A percentile compares a stretch with the other conserved stretches of the same genome.
phyloP scores from a whole-genome alignment of 2,329 filamentous ascomycete species.

The Colletotrichum sp. region DNA sequence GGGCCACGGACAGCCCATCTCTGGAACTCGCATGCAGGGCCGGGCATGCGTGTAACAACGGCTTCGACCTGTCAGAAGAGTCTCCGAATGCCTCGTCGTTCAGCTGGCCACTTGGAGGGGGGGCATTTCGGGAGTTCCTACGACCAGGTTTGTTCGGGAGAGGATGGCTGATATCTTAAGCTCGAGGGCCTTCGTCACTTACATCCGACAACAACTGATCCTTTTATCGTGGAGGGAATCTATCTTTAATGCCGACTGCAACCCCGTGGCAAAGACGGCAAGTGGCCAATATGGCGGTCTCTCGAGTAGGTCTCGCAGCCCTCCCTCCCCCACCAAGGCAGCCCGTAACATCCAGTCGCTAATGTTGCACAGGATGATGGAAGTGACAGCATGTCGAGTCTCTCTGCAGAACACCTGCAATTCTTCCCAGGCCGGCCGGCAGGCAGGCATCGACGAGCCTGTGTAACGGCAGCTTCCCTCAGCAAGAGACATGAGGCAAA shows the following conservation, averaged over 20 bases:
- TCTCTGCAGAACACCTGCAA: conserved; percentile 1
- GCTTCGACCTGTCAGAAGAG: conserved; percentile 1
- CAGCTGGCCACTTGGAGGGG: conserved; percentile 4
- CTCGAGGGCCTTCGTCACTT: neutral
- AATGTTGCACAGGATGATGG: conserved; percentile 1
- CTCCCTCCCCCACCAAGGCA: neutral
- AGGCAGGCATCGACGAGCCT: neutral
- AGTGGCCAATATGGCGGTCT: neutral
- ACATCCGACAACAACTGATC: neutral
- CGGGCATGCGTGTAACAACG: conserved; percentile 1
- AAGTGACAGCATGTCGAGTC: conserved; percentile 17
- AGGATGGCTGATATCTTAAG: neutral
- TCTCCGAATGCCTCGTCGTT: neutral
- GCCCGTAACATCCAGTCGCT: neutral
- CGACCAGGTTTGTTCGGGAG: neutral
- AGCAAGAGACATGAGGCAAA: conserved; percentile 2
- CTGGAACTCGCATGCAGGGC: neutral
- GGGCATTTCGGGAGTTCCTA: neutral
- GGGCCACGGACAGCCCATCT: conserved; percentile 2
- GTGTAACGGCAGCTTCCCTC: neutral
- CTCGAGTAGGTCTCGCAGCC: neutral
- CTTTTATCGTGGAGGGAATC: neutral
- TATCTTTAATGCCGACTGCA: neutral
- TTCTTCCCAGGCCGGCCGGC: neutral
- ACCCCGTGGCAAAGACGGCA: neutral